Conservation (phyloP, 2,329 filamentous ascomycete genomes). For the Fusarium sororula region DNA sequence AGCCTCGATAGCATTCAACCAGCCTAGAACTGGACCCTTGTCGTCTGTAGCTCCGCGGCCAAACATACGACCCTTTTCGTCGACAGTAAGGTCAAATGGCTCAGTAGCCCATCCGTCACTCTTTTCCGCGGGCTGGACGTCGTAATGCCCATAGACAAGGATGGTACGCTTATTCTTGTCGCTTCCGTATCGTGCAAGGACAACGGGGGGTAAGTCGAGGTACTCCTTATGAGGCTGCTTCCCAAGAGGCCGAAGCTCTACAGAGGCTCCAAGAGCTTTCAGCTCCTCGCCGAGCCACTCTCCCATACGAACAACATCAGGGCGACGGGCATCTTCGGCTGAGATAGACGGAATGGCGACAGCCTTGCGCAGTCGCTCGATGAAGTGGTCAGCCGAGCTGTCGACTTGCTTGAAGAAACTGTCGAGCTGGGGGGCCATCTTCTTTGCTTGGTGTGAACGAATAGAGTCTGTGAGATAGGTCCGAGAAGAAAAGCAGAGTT, state of each 20-base stretch:
- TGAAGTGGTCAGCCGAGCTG: constrained; percentile 79
- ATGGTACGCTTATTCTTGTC: constrained; percentile 95
- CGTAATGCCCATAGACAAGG: constrained; percentile 97
- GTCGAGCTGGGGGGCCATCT: constrained; percentile 91
- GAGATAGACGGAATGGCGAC: constrained; percentile 97
- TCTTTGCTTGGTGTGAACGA: constrained; percentile 69
- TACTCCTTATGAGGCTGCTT: constrained; percentile 92
- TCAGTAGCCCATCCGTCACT: constrained; percentile 96
- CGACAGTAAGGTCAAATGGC: constrained; percentile 87
- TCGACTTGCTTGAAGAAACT: constrained; percentile 95
- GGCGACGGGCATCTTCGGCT: constrained; percentile 85
- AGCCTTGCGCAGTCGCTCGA: constrained; percentile 87
- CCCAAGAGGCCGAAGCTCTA: constrained; percentile 86
- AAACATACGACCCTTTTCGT: constrained; percentile 94
- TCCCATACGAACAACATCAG: constrained; percentile 96
- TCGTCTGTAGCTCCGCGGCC: constrained; percentile 96
- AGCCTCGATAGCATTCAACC: constrained; percentile 97
- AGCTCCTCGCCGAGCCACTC: constrained; percentile 88
- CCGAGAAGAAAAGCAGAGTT: constrained; percentile 41
- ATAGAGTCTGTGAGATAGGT: constrained; percentile 64
- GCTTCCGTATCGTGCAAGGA: constrained; percentile 90
- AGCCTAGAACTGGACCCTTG: constrained; percentile 96
- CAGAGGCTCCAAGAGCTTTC: constrained; percentile 82
- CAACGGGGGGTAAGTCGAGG: constrained; percentile 90
- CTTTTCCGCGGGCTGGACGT: constrained; percentile 93